Base-by-base conservation (phyloP, 2,329 filamentous ascomycete species). In the Colletotrichum sp. region DNA sequence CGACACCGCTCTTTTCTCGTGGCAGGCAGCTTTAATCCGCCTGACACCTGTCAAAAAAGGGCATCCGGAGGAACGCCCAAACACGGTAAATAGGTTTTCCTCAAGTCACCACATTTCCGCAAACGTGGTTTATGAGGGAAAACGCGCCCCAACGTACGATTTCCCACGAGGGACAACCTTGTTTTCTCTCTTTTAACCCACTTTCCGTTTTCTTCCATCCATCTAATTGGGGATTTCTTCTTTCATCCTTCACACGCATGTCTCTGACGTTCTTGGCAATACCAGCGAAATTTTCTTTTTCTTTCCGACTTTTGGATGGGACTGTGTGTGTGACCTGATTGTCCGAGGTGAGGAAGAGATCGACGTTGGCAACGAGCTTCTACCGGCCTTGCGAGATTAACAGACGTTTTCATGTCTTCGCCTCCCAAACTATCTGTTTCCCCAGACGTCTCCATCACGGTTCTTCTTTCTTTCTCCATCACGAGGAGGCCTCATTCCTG, bases 321-420 rank as follows among this genome's bases (percentile, higher is more conserved):
- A n/a, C 15, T 39, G n/a, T 13, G n/a, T 22, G n/a, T 48, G 44
- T 13, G 44, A 48, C 44, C 44, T 48, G n/a, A 48, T 48, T 48
- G 44, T 48, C 44, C 44, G 9, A 13, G 44, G n/a, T 48, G 44
- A 48, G 44, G n/a, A 22, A 48, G 44, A 48, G 44, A 48, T 48
- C 44, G n/a, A 48, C 44, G 44, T 48, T 48, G 44, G 9, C 44
- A 48, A 48, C 44, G 44, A 48, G 44, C 44, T 22, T 48, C n/a
- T 48, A 48, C 44, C 44, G 44, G 44, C n/a, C 10, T 48, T 13
- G 44, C 44, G 44, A 48, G 1, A 8, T 48, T 8, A 13, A 48
- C n/a, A 48, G n/a, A 48, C 44, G 44, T 48, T 48, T 48, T 72
- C 70, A 72, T 72, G 70, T 66, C 70, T 68, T 72, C 48, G 69